These are phyloP conservation scores for Syzygium aromaticum DNA, from an alignment of 345 rosid species.

Conservation along the genomic window DNA sequence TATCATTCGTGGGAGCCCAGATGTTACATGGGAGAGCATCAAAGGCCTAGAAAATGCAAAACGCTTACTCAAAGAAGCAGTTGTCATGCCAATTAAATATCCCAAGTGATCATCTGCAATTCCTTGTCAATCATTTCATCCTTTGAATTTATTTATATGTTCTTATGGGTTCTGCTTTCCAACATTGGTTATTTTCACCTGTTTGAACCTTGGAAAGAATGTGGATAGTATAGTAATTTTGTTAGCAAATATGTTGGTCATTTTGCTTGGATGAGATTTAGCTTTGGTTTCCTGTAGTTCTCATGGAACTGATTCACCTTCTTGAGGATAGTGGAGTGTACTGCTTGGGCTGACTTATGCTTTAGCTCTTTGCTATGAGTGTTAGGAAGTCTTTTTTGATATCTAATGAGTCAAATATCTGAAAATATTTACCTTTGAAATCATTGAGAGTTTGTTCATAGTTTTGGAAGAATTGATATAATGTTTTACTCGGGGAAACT, in stretches of 20 bases:
- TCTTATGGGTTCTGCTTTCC: background rate
- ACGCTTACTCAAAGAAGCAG: slow-evolving; percentile 90
- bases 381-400: background rate
- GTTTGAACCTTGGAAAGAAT: background rate
- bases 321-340: background rate
- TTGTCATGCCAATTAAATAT: slow-evolving; percentile 98
- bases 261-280: background rate
- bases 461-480: background rate
- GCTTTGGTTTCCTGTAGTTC: background rate
- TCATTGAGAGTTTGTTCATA: background rate
- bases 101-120: slow-evolving; percentile 45
- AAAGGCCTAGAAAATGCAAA: slow-evolving; percentile 89
- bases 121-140: background rate
- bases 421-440: background rate
- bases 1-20: slow-evolving; percentile 86
- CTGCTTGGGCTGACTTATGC: background rate
- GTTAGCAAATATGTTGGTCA: background rate
- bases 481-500: background rate
- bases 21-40: slow-evolving; percentile 93
- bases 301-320: background rate
- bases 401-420: background rate
- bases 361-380: background rate
- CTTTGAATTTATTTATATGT: background rate
- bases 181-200: background rate
- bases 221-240: background rate